Evolutionary conservation across 2,329 filamentous ascomycete species (phyloP).

Genomic region (Cryphonectria carpinicola): DNA sequence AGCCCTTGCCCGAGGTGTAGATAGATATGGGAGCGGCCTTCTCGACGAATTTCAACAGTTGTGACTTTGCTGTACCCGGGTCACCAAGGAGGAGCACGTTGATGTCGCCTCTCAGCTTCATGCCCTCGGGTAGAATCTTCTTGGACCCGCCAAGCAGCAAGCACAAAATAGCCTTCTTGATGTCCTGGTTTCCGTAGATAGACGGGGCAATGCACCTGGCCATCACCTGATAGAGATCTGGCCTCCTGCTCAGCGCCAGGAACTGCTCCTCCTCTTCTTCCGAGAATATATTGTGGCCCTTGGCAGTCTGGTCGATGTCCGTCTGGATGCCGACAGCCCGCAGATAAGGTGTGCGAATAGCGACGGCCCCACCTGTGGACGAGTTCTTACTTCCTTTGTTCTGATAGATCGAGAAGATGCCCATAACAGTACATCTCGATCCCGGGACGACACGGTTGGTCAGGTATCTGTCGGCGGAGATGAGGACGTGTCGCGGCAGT

Average conservation of each 20-base stretch:
- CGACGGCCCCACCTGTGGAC: slow-evolving; percentile 77
- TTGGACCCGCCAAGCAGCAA: slow-evolving; percentile 93
- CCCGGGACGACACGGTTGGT: slow-evolving; percentile 96
- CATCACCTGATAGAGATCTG: slow-evolving; percentile 91
- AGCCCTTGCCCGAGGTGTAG: slow-evolving; percentile 98
- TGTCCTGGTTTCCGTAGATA: slow-evolving; percentile 94
- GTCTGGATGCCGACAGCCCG: slow-evolving; percentile 90
- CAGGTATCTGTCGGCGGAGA: slow-evolving; percentile 94
- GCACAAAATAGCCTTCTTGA: slow-evolving; percentile 97
- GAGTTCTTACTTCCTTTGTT: slow-evolving; percentile 83
- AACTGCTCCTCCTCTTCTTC: slow-evolving; percentile 99
- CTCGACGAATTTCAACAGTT: slow-evolving; percentile 95
- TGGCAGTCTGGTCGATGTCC: slow-evolving; percentile 86
- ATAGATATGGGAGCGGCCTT: slow-evolving; percentile 96
- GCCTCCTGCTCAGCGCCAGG: slow-evolving; percentile 82
- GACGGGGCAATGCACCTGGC: slow-evolving; percentile 93
- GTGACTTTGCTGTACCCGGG: slow-evolving; percentile 96
- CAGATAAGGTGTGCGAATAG: slow-evolving; percentile 93
- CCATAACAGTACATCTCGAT: slow-evolving; percentile 92
- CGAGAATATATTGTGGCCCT: slow-evolving; percentile 81
- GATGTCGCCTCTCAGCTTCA: slow-evolving; percentile 97
- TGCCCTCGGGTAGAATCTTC: slow-evolving; percentile 95
- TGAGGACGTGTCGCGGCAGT: slow-evolving; percentile 88
- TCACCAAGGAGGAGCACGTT: slow-evolving; percentile 97
- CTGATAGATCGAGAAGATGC: slow-evolving; percentile 97